Evolutionary conservation across 2,329 filamentous ascomycete species (phyloP), one percentile per base, ranked within the genome.

Genomic region (Cladophialophora exuberans): DNA sequence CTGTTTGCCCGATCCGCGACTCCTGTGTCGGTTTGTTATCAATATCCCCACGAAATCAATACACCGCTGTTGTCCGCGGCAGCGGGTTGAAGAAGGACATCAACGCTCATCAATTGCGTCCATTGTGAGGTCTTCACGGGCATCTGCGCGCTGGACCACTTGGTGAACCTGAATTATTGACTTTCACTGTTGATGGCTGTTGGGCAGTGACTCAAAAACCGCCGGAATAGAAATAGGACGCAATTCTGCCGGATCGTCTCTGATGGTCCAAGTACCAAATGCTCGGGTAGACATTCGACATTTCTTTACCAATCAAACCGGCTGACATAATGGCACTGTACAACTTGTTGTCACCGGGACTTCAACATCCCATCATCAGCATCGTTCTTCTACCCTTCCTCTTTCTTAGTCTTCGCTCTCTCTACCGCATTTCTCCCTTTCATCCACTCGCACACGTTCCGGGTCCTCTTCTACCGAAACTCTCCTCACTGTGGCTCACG

Each of bases 391-490:
- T 62, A 2, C 51, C 60, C 4, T 3, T 62, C 17, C n/a, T 41
- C 11, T 9, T 54, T 38, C 31, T 64, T 15, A 22, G 56, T 22
- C n/a, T 58, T 4, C 52, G 54, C 30, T n/a, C 50, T 35, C 55
- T 71, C 41, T 74, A 76, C 61, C 62, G 67, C 18, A 39, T 73
- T 17, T 67, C 64, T 48, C 46, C 53, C 6, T 62, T 73, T 30
- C 73, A 76, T 49, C 72, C 73, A n/a, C 63, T 76, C 31, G 64
- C 69, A 6, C 66, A 66, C 28, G 64, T 74, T 6, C 74, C 74
- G 1, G 73, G 74, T 0, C 74, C 74, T 11, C 59, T 69, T 33
- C 47, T 70, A 39, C 67, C 69, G 9, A 63, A 64, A n/a, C 51
- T 62, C 44, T 68, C 70, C 10, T 68, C 67, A 13, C 64, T 72